Evolutionary conservation across 2,329 filamentous ascomycete species (phyloP).

Genomic region (Fusarium duplospermum): DNA sequence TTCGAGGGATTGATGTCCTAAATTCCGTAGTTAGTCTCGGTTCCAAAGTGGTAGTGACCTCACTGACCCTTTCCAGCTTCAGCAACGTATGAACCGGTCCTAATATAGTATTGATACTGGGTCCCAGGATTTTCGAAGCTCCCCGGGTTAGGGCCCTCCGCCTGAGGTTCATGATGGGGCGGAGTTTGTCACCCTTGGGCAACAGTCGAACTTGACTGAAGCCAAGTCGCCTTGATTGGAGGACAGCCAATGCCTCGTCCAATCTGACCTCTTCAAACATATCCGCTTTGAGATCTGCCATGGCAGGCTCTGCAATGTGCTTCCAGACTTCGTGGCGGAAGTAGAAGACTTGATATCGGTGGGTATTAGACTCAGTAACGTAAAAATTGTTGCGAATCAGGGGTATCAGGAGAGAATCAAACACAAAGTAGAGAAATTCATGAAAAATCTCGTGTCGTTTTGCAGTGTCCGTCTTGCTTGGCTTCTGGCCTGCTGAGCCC

Average conservation of each 20-base stretch:
- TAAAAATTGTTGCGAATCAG: slow-evolving; percentile 91
- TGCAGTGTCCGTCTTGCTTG: slow-evolving; percentile 75
- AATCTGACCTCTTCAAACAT: slow-evolving; percentile 84
- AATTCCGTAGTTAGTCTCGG: slow-evolving; percentile 24
- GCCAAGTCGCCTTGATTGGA: slow-evolving; percentile 75
- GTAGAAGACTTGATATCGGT: slow-evolving; percentile 88
- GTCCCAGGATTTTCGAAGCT: slow-evolving; percentile 72
- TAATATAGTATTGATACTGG: slow-evolving; percentile 64
- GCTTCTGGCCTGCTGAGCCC: slow-evolving; percentile 60
- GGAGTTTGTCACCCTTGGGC: slow-evolving; percentile 80
- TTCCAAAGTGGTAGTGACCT: not conserved
- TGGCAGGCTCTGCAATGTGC: slow-evolving; percentile 77
- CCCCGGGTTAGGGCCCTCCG: slow-evolving; percentile 66
- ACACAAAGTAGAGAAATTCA: slow-evolving; percentile 91
- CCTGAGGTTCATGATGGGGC: slow-evolving; percentile 89
- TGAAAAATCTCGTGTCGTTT: slow-evolving; percentile 84
- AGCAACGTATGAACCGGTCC: slow-evolving; percentile 81
- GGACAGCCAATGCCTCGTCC: slow-evolving; percentile 64
- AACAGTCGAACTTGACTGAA: slow-evolving; percentile 84
- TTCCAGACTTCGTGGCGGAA: slow-evolving; percentile 96
- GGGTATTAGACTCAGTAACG: slow-evolving; percentile 87
- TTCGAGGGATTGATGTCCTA: slow-evolving; percentile 62
- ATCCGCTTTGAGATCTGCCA: slow-evolving; percentile 72
- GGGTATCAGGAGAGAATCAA: slow-evolving; percentile 91
- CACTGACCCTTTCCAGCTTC: slow-evolving; percentile 77